Percentiles rank a stretch among this genome's conserved stretches.
Evolutionary conservation across 2,329 filamentous ascomycete genomes (phyloP).

Genomic region (Chaetomiaceae sp.): DNA sequence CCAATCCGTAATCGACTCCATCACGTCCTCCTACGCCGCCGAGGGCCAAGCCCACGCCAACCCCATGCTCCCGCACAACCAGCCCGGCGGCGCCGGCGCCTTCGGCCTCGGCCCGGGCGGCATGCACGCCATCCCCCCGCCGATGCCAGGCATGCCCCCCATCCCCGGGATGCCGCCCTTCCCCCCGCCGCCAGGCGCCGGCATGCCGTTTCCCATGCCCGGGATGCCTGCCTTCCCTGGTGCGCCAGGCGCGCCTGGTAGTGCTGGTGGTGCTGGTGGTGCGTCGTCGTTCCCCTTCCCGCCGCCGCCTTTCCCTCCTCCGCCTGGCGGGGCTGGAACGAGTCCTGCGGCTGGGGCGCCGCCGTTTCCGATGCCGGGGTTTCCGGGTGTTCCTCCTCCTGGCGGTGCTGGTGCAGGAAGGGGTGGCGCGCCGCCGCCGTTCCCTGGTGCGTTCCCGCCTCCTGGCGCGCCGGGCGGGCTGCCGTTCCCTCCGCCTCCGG

Average conservation of each 20-base stretch:
- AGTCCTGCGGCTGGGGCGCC: constrained; percentile 3
- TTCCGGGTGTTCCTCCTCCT: constrained; percentile 17
- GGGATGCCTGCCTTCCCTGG: constrained; percentile 40
- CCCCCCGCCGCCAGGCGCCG: neutral
- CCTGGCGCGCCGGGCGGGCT: constrained; percentile 22
- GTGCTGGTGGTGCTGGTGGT: neutral
- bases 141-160: constrained; percentile 34
- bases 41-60: constrained; percentile 86
- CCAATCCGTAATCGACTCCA: constrained; percentile 96
- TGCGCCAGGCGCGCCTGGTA: neutral
- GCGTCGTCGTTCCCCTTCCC: constrained; percentile 14
- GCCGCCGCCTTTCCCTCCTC: constrained; percentile 24
- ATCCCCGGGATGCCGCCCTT: constrained; percentile 39
- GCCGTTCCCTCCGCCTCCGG: constrained; percentile 25
- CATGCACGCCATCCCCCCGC: constrained; percentile 32
- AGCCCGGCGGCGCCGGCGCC: constrained; percentile 49
- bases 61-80: constrained; percentile 72
- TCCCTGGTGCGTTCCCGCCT: constrained; percentile 21
- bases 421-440: constrained; percentile 34
- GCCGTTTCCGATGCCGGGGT: constrained; percentile 30
- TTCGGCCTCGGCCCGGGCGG: constrained; percentile 48
- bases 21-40: constrained; percentile 90
- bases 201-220: constrained; percentile 22
- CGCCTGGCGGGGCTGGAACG: constrained; percentile 34
- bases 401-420: neutral